phyloP scores from a whole-genome alignment of 306 rosid species.

The Inga oerstediana region DNA sequence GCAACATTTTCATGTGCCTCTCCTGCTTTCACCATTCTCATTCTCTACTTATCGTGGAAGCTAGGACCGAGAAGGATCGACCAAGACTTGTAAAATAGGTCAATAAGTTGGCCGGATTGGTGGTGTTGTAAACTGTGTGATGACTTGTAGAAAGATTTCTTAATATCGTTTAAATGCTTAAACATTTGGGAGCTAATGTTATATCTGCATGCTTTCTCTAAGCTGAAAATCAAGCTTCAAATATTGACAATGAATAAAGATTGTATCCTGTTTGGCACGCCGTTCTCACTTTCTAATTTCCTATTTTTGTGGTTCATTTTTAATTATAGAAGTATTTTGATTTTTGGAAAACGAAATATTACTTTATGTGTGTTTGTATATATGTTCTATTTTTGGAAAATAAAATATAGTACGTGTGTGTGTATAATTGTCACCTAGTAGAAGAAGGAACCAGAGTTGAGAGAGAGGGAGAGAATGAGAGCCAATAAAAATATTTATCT shows the following conservation, averaged over 20 bases:
- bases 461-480: constrained; percentile 4
- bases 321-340: background rate
- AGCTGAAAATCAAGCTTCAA: background rate
- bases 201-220: background rate
- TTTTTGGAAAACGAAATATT: background rate
- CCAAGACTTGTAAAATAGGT: background rate
- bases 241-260: background rate
- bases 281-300: background rate
- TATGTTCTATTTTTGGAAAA: background rate
- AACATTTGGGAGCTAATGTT: background rate
- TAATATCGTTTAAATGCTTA: background rate
- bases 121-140: background rate
- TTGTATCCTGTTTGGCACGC: background rate
- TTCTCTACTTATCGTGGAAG: constrained; percentile 92
- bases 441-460: constrained; percentile 18
- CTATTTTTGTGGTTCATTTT: background rate
- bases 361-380: background rate
- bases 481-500: constrained; percentile 11
- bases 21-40: constrained; percentile 85
- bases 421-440: constrained; percentile 13
- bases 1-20: constrained; percentile 93
- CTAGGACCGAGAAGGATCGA: constrained; percentile 44
- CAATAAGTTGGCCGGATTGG: background rate
- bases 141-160: background rate
- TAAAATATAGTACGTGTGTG: background rate